Evolutionary conservation across 306 rosid species (phyloP), one percentile per base, ranked within the genome.

Genomic region (Vicia faba): DNA sequence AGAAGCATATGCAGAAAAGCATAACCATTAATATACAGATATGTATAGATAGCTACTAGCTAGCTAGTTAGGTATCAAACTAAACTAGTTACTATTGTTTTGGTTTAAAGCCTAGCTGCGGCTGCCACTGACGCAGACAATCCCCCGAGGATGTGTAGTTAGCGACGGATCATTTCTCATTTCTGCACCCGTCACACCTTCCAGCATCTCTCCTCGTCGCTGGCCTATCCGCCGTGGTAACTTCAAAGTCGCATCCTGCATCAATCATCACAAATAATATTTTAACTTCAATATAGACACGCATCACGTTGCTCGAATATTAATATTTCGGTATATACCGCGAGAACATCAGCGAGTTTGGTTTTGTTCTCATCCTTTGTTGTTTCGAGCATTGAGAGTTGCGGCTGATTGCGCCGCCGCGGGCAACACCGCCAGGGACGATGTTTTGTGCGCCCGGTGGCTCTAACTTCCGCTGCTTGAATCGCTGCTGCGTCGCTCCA

Each of bases 361-460:
- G 84, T 84, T 77, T 90, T 87, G 15, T 82, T 82, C 36, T 83
- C 85, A 0, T 62, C 81, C 45, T 53, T 73, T 13, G 83, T 38
- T 23, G 66, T 19, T 19, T 16, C 90, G 77, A 50, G 92, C 85
- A 69, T 86, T 88, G 23, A 71, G 74, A 3, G 87, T 84, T 5
- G 97, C 91, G 0, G 97, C 92, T 0, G 92, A 90, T 46, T 90
- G 97, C 0, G 97, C 92, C 0, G 84, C 84, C 0, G 92, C 91
- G 0, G 0, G 92, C 95, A 4, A 91, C 85, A 11, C 95, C 87
- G 0, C 89, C 88, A 0, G 91, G 91, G 26, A 83, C 79, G 7
- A 84, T 81, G 82, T 71, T 71, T 81, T 38, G 85, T 86, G 4
- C 85, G 79, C 0, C 97, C 87, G 0, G 89, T 86, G 33, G 95